Evolutionary conservation across 371 early-diverging fungal species (phyloP), one percentile per base, ranked within the genome.

Genomic region (Apophysomyces variabilis): DNA sequence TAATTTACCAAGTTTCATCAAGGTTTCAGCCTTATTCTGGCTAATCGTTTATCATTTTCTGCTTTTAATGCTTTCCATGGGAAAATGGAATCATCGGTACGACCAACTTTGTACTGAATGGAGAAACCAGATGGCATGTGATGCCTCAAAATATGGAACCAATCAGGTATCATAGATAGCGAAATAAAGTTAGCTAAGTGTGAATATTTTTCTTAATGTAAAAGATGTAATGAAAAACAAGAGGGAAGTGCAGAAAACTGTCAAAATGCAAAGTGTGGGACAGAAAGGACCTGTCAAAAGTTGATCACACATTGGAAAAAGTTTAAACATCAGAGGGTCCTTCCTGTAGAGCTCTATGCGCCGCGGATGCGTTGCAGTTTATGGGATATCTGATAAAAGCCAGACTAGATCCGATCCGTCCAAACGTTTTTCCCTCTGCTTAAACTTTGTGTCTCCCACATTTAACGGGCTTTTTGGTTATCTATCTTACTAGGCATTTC

Each of bases 31-130:
- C 54, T 50, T 50, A 50, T 21, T 7, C 54, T 50, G 54, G 54
- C 54, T 50, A 50, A 50, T 50, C 54, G 54, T 50, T 50, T 50
- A 50, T 50, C 54, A 50, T 50, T 50, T 50, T 50, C 54, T 50
- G 21, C 21, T 26, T 50, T 50, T 11, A 50, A 9, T 16, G 16
- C 54, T 5, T 50, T 50, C 9, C 54, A 50, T 50, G 54, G 54
- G 54, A 50, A 50, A 50, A 50, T 50, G 7, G 54, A 50, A 50
- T 8, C 16, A 21, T 50, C 54, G 54, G 54, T 50, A 8, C 54
- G 54, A 50, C 54, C 0, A 50, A 21, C 21, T 21, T 50, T 21
- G 54, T 50, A 50, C 54, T 50, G 54, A 50, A 50, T 50, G 11
- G 21, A 50, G 54, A 16, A 50, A 50, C 21, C n/a, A 26, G 11